phyloP scores from a whole-genome alignment of 148 eudicot species.

The Chenopodium formosanum region DNA sequence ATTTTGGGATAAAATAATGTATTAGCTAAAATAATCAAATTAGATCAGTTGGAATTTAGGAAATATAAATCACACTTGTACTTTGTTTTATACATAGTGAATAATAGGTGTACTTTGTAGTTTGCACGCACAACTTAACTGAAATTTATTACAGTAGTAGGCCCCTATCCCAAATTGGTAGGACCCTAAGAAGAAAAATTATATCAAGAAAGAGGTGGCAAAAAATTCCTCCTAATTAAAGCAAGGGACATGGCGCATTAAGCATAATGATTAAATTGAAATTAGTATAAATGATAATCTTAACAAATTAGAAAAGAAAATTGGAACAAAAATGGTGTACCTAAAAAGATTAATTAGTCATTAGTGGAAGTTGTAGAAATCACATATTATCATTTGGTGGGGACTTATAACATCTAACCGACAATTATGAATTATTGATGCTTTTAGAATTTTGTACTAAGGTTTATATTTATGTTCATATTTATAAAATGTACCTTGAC shows the following conservation, averaged over 20 bases:
- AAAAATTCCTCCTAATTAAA: neutral
- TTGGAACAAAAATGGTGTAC: neutral
- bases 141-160: neutral
- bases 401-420: conserved; percentile 1
- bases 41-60: too few relatives aligned
- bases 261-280: conserved; percentile 11
- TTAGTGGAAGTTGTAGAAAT: conserved; percentile 3
- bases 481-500: neutral
- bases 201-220: neutral
- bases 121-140: too few relatives aligned
- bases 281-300: neutral
- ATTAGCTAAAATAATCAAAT: too few relatives aligned
- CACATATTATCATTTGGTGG: neutral
- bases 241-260: conserved; percentile 5
- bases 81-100: too few relatives aligned
- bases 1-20: too few relatives aligned
- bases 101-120: neutral
- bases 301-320: neutral
- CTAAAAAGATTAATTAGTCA: conserved; percentile 7
- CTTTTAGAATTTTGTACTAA: neutral
- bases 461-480: neutral
- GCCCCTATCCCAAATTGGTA: neutral
- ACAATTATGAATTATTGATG: neutral
- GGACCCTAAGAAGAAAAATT: neutral
- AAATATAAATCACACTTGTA: too few relatives aligned